Base-by-base conservation (phyloP, 2,329 filamentous ascomycete genomes). In the Colletotrichum simmondsii region DNA sequence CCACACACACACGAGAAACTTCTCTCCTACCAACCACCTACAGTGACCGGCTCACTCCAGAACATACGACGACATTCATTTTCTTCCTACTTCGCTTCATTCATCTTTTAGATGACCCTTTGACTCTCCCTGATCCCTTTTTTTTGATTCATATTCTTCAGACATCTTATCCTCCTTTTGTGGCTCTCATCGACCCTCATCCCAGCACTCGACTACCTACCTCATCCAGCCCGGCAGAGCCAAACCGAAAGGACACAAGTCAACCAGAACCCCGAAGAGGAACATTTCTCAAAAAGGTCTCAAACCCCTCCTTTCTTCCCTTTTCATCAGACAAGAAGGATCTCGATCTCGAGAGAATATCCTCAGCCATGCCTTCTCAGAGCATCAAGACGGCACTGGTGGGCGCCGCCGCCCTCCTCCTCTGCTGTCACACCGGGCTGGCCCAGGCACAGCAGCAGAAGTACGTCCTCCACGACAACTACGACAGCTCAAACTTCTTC, bases 401-500 rank as follows among this genome's bases (percentile, higher is more conserved):
- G 28, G 71, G 71, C 61, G 66, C 56, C 60, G 61, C 60, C 26
- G 71, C 61, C 49, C 24, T 59, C 32, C 53, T 66, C 35, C 67
- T 70, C 49, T 58, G 58, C 30, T 72, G 65, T 46, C 46, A 57
- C 16, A 35, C 65, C 68, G 62, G 68, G 53, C 72, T 85, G 67
- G 66, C 37, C 57, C 65, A 81, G 60, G 75, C 76, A 24, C 73
- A 58, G 64, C 73, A 75, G 65, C 73, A 75, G 65, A 71, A 63
- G 59, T 91, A 90, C 79, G 79, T 77, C 12, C 82, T 90, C 63
- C 80, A 84, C 67, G 86, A 87, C 76, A 78, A 80, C 56, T 91
- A 85, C 80, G 84, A 90, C 79, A 70, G 78, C 7, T 82, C 79
- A 78, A 91, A 90, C 83, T 91, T 91, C 81, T 90, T 90, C 80